Conservation (phyloP, 192 early-diverging fungal genomes). For the Linnemannia zychae region DNA sequence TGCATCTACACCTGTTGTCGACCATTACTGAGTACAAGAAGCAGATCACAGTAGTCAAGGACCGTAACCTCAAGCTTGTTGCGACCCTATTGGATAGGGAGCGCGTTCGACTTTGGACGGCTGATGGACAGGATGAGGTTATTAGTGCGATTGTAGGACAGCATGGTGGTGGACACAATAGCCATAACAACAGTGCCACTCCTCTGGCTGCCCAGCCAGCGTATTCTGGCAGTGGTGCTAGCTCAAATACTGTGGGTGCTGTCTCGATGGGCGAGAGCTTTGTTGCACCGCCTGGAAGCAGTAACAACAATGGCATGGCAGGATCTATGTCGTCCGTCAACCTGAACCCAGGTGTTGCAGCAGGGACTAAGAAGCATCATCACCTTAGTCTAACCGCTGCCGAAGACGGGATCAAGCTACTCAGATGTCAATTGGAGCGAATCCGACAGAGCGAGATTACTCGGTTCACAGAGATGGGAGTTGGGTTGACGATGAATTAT, state of each 20-base stretch:
- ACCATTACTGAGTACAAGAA: conserved; percentile 62
- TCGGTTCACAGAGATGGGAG: conserved; percentile 50
- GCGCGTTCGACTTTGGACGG: conserved; percentile 54
- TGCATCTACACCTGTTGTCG: conserved; percentile 58
- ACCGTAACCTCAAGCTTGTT: conserved; percentile 50
- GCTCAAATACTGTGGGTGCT: conserved; percentile 21
- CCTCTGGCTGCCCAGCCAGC: background rate
- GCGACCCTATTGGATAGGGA: conserved; percentile 57
- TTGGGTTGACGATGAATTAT: conserved; percentile 50
- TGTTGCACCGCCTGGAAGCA: background rate
- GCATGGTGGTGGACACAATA: conserved; percentile 22
- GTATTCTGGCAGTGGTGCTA: background rate
- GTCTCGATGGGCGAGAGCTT: conserved; percentile 14
- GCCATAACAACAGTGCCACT: background rate
- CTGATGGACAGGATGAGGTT: conserved; percentile 53
- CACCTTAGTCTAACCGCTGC: conserved; percentile 50
- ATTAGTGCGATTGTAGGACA: conserved; percentile 48
- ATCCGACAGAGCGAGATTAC: conserved; percentile 55
- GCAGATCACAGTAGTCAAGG: conserved; percentile 60
- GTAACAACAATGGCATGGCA: background rate
- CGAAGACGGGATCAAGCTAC: conserved; percentile 50
- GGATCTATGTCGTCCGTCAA: background rate
- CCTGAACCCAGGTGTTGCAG: conserved; percentile 24
- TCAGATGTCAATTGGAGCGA: conserved; percentile 47
- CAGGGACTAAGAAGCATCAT: conserved; percentile 50